Percentiles rank a stretch among this genome's conserved stretches.
Conservation (phyloP, 345 rosid genomes). For the Eucalyptus curtisii region DNA sequence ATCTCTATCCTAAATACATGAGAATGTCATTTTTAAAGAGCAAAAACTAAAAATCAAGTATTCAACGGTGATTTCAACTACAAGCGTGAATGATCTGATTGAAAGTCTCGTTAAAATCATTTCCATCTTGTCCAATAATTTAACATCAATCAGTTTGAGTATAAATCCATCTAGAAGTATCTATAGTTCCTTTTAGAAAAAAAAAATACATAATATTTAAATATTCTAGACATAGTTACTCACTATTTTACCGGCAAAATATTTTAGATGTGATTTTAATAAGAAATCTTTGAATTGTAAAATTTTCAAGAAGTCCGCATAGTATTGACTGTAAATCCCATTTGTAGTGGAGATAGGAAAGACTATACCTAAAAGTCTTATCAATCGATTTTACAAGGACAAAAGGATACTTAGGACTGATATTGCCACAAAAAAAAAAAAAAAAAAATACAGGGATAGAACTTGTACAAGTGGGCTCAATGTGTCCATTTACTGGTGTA, state of each 20-base stretch:
- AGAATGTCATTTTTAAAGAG: background rate
- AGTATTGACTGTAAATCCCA: background rate
- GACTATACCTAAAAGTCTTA: too few species aligned
- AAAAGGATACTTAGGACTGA: too few species aligned
- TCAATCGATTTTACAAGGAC: too few species aligned
- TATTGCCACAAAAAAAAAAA: background rate
- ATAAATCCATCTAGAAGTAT: background rate
- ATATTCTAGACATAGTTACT: background rate
- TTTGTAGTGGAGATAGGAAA: background rate
- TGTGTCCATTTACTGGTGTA: background rate
- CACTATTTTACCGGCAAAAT: background rate
- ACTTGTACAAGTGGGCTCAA: too few species aligned
- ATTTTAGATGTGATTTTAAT: background rate
- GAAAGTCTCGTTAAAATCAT: background rate
- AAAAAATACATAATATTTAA: too few species aligned
- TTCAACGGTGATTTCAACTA: background rate
- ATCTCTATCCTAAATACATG: background rate
- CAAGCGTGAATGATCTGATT: background rate
- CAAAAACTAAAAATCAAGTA: background rate
- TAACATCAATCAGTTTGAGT: background rate
- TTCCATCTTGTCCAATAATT: background rate
- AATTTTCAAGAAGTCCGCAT: background rate
- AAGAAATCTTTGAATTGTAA: background rate
- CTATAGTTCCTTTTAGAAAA: background rate
- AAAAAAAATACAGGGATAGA: too few species aligned